Evolutionary conservation across 139 green algal genomes (phyloP), one percentile per base, ranked within the genome.

Genomic region (Gonium pectorale): DNA sequence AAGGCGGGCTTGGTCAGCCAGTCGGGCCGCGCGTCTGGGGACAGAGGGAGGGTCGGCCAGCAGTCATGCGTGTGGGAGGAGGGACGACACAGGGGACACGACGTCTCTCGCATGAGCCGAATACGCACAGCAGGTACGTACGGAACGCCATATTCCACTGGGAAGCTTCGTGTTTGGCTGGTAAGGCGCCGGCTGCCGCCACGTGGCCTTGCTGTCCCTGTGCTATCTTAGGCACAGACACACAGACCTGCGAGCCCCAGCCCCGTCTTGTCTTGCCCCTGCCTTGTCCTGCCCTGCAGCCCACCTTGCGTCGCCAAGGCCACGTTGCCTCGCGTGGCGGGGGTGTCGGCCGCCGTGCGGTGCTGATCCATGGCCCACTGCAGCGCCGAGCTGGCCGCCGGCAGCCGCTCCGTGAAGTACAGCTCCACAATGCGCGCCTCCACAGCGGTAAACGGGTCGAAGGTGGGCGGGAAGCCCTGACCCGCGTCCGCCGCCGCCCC

Each of bases 361-460:
- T 56, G 59, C 74, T 71, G 38, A 7, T 56, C 67, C 83, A 91
- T 80, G 4, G 83, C 83, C 83, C 83, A 91, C 80, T 92, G 83
- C 54, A 92, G 70, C 62, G 70, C 11, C 2, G 38, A 19, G 63
- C n/a, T 22, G 0, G n/a, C n/a, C n/a, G 6, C 13, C 4, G 68
- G 67, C 60, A 92, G 80, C 52, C 67, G 33, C 64, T 90, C 86
- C 22, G 88, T 93, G 79, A 86, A 90, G 27, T 29, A 56, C 37
- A 80, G 17, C 17, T 86, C 67, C 31, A 77, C 66, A 0, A 79
- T 9, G 6, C 9, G 15, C 4, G 1, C 2, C 5, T 54, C 5
- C 35, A 46, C 54, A 0, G 0, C 0, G 0, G 31, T 70, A 52
- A 89, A 94, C 0, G 91, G 91, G 62, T 94, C 81, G 72, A 89